Evolutionary conservation across 2,329 filamentous ascomycete genomes (phyloP).

Genomic region (Diaporthe vexans): DNA sequence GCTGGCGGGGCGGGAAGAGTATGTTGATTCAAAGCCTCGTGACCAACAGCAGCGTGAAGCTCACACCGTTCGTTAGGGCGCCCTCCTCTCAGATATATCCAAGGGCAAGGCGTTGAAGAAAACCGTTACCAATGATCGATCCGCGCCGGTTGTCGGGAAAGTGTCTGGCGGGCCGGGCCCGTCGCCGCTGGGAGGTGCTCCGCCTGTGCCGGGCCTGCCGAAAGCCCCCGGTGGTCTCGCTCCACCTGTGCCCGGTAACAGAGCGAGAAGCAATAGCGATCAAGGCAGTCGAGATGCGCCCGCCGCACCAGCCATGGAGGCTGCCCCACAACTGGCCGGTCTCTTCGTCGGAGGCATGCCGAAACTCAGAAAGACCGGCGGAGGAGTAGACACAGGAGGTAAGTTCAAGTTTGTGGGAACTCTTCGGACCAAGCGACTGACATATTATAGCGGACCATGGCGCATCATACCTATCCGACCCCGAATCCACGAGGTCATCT

Average conservation of each 20-base stretch:
- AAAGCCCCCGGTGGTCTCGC: conserved; percentile 75
- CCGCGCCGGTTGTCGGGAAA: conserved; percentile 78
- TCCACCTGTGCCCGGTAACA: conserved; percentile 78
- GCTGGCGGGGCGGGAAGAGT: conserved; percentile 72
- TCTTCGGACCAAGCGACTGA: conserved; percentile 43
- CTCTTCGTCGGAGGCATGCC: conserved; percentile 96
- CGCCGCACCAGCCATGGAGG: conserved; percentile 59
- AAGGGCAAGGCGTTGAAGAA: conserved; percentile 88
- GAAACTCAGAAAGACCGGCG: conserved; percentile 89
- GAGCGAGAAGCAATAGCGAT: conserved; percentile 89
- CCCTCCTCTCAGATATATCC: conserved; percentile 87
- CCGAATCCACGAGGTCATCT: conserved; percentile 71
- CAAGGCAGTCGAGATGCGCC: conserved; percentile 63
- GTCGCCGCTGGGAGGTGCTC: conserved; percentile 79
- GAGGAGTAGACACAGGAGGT: conserved; percentile 82
- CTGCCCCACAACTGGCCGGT: conserved; percentile 85
- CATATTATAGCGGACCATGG: conserved; percentile 69
- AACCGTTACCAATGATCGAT: conserved; percentile 91
- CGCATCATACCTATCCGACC: conserved; percentile 84
- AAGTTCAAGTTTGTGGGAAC: conserved; percentile 44
- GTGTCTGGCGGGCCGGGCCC: conserved; percentile 68
- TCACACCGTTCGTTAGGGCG: conserved; percentile 70
- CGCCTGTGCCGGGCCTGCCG: conserved; percentile 79
- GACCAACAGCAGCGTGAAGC: background rate
- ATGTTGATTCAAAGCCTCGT: conserved; percentile 52